Evolutionary conservation across 805 yeast species (phyloP).

Genomic region (Metschnikowia gelsemii): DNA sequence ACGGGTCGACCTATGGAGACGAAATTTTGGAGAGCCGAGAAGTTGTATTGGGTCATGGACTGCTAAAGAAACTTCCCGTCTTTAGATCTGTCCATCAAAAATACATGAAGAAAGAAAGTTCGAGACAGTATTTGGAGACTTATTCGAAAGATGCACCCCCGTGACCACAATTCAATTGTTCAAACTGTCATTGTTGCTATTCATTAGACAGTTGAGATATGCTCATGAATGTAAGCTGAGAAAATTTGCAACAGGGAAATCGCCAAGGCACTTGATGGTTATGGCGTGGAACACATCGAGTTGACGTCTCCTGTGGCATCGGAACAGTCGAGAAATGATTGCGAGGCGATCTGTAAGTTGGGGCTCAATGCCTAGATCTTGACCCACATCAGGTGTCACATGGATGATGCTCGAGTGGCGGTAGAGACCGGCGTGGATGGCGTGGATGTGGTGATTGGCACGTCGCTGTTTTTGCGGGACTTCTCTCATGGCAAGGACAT

Average conservation of each 20-base stretch:
- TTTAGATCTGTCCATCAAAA: no score
- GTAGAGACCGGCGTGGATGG: conserved; percentile 99
- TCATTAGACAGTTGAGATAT: no score
- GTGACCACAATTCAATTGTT: no score
- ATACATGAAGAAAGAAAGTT: no score
- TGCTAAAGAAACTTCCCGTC: no score
- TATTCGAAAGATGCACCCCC: no score
- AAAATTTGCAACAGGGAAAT: conserved; percentile 95
- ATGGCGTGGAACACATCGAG: conserved; percentile 98
- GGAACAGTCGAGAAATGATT: conserved; percentile 87
- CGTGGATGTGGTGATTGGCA: conserved; percentile 97
- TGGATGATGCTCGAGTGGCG: conserved; percentile 97
- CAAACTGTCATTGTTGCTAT: no score
- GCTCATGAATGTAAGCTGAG: no score
- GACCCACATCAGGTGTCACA: conserved; percentile 96
- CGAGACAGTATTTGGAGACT: no score
- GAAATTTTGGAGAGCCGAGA: no score
- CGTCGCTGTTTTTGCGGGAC: conserved; percentile 91
- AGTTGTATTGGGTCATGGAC: no score
- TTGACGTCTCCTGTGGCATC: conserved; percentile 97
- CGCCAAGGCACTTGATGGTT: conserved; percentile 94
- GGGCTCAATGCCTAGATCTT: conserved; percentile 94
- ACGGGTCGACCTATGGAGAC: no score
- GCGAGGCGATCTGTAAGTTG: conserved; percentile 97
- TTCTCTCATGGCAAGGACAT: conserved; percentile 98